Base-by-base conservation (phyloP, 352 stramenopile genomes). In the Pythium brachiatum region DNA sequence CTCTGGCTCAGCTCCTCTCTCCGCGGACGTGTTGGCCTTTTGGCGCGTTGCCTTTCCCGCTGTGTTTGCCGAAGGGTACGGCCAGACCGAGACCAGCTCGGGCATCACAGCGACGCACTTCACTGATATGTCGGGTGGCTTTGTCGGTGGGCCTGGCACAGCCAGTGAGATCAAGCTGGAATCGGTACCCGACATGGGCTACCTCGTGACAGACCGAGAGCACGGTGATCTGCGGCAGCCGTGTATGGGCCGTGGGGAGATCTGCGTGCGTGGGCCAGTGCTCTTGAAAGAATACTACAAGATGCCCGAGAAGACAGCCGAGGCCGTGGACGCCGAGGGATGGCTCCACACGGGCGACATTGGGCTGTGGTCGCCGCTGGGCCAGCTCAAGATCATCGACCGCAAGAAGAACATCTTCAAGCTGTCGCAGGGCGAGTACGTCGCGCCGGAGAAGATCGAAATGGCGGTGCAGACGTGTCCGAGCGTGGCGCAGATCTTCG, bases 261-360 rank as follows among this genome's bases (percentile, higher is more conserved):
- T 92, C 21, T 89, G 76, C 63, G 62, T 90, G 11, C 92, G 83
- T 23, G 95, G 94, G 4, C 73, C 77, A 1, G 82, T 92, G 59
- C 66, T 99, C 26, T 95, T 96, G 50, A 74, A 74, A 46, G 95
- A 96, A 2, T 99, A 99, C 76, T 98, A 95, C 76, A 98, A 98
- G 57, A 89, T 98, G 66, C 80, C 86, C 1, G 90, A 97, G 52
- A 96, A 96, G 47, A 99, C 95, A 0, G 64, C 69, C 1, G 92
- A 98, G 66, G 92, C 85, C 13, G 77, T 99, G 43, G 94, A 98
- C 61, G 70, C 65, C 23, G 89, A 89, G 8, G 96, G 95, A 8
- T 99, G 92, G 89, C 97, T 99, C 57, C 94, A 98, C 73, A 99
- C 96, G 2, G 97, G 97, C 51, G 97, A 99, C 57, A 88, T 99